Evolutionary conservation across 208 protist genomes (phyloP).

Genomic region (Trypanosoma melophagium): DNA sequence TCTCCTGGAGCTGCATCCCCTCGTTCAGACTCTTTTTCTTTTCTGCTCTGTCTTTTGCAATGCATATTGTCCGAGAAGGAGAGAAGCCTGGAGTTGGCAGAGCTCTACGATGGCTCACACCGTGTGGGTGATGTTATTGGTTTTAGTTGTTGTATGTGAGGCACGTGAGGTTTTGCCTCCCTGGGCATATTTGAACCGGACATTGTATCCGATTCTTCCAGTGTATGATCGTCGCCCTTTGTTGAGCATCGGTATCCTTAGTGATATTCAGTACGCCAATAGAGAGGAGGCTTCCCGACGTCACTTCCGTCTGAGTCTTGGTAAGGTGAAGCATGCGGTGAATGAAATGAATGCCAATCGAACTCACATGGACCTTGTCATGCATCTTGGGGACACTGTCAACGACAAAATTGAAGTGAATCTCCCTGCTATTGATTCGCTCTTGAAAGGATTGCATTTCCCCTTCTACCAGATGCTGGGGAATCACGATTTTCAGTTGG

Average conservation of each 20-base stretch:
- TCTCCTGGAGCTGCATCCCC: too few relatives aligned
- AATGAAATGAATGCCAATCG: conserved; percentile 29
- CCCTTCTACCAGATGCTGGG: conserved; percentile 27
- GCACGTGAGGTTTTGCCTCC: conserved; percentile 8
- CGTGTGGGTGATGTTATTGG: conserved; percentile 14
- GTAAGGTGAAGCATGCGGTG: conserved; percentile 21
- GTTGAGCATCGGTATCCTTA: conserved; percentile 23
- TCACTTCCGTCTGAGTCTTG: conserved; percentile 18
- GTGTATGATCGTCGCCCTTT: conserved; percentile 12
- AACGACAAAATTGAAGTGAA: conserved; percentile 6
- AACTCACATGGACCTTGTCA: conserved; percentile 25
- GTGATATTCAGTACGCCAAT: conserved; percentile 28
- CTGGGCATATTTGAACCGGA: conserved; percentile 19
- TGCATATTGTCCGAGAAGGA: too few relatives aligned
- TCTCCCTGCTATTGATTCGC: background rate
- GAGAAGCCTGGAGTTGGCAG: too few relatives aligned
- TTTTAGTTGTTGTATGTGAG: conserved; percentile 4
- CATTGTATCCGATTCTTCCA: conserved; percentile 9
- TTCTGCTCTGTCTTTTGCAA: too few relatives aligned
- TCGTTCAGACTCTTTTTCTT: too few relatives aligned
- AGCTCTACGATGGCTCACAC: too few relatives aligned
- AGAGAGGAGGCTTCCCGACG: conserved; percentile 9
- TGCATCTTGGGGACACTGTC: conserved; percentile 26
- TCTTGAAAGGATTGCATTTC: conserved; percentile 4
- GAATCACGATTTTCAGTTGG: conserved; percentile 24